phyloP scores from a whole-genome alignment of 805 yeast species.

The Millerozyma miso region DNA sequence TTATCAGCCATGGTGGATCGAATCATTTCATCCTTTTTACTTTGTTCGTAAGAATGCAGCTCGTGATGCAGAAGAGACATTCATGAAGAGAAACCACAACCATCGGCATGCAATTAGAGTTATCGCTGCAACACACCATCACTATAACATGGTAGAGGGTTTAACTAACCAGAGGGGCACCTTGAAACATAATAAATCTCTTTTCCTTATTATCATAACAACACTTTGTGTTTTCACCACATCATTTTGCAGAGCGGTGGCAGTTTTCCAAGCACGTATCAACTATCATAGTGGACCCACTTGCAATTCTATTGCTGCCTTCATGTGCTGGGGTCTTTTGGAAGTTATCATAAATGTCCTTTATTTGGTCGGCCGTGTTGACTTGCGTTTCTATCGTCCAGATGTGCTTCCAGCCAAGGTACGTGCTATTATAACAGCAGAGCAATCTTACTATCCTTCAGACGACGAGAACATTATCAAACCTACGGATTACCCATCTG shows the following conservation, averaged over 20 bases:
- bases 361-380: slow-evolving; percentile 62
- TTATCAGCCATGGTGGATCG: slow-evolving; percentile 79
- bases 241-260: slow-evolving; percentile 42
- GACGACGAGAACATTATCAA: not conserved
- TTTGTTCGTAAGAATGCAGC: slow-evolving; percentile 53
- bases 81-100: slow-evolving; percentile 45
- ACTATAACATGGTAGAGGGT: slow-evolving; percentile 34
- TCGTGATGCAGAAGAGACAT: slow-evolving; percentile 40
- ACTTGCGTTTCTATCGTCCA: slow-evolving; percentile 76
- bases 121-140: slow-evolving; percentile 54
- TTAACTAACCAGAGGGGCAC: slow-evolving; percentile 37
- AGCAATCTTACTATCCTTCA: slow-evolving; percentile 25
- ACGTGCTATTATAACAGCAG: slow-evolving; percentile 39
- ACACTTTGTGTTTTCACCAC: slow-evolving; percentile 49
- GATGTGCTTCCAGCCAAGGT: slow-evolving; percentile 46
- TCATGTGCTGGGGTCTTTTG: slow-evolving; percentile 63
- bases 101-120: slow-evolving; percentile 53
- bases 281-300: slow-evolving; percentile 16
- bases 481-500: not conserved
- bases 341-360: slow-evolving; percentile 56
- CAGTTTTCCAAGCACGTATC: slow-evolving; percentile 17
- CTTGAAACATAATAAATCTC: slow-evolving; percentile 51
- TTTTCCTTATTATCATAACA: slow-evolving; percentile 43
- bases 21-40: slow-evolving; percentile 54
- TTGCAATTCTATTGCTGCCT: slow-evolving; percentile 54